Conservation (phyloP, 148 eudicot species). For the Fagopyrum tataricum region DNA sequence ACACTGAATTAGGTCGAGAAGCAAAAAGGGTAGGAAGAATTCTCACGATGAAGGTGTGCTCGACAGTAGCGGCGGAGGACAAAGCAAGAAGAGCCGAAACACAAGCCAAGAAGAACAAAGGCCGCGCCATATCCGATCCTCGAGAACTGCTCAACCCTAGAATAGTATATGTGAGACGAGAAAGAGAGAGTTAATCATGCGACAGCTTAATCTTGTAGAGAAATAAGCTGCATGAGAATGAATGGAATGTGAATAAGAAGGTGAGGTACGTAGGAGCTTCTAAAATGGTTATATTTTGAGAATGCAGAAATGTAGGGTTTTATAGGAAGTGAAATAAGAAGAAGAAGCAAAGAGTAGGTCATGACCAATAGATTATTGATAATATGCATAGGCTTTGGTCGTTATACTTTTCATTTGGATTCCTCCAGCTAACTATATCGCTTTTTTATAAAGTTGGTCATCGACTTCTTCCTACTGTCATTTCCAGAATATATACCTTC, state of each 20-base stretch:
- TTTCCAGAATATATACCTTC: background rate
- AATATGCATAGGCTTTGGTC: background rate
- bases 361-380: background rate
- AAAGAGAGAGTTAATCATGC: no score
- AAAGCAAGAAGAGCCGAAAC: background rate
- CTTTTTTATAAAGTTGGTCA: background rate
- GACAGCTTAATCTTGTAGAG: no score
- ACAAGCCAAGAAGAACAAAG: background rate
- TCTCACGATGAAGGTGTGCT: conserved; percentile 13
- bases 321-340: background rate
- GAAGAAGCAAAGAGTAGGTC: background rate
- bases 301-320: background rate
- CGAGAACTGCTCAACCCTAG: no score
- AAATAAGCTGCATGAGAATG: no score
- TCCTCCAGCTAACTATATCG: background rate
- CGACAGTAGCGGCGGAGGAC: background rate
- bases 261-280: background rate
- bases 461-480: conserved; percentile 8
- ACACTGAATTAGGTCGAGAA: no score
- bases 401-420: background rate
- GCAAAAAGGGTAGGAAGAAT: background rate
- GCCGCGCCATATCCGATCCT: background rate
- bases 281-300: no score
- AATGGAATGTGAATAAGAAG: no score
- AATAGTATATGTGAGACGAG: no score